phyloP scores from a whole-genome alignment of 2,329 filamentous ascomycete species.

The Paracoccidioides brasiliensis region DNA sequence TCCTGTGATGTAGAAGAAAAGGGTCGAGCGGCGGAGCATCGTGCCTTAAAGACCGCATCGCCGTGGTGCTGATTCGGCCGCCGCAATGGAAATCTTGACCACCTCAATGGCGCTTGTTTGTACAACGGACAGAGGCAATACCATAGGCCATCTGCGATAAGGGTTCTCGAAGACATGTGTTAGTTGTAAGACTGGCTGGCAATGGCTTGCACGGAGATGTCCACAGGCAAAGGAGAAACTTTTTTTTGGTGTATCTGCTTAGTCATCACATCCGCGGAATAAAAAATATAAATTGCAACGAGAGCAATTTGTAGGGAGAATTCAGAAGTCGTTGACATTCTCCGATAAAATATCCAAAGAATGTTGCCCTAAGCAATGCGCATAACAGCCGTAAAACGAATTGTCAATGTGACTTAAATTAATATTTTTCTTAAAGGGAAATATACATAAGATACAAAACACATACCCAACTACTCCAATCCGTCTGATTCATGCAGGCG shows the following conservation, averaged over 20 bases:
- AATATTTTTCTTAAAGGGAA: background rate
- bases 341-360: no score
- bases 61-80: background rate
- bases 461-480: background rate
- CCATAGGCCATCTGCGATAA: conserved; percentile 29
- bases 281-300: no score
- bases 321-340: no score
- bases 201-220: background rate
- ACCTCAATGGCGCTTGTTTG: conserved; percentile 1
- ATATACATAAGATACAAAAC: background rate
- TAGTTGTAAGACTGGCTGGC: background rate
- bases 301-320: no score
- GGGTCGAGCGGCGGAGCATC: background rate
- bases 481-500: background rate
- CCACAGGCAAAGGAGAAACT: background rate
- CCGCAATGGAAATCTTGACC: background rate
- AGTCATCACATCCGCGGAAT: background rate
- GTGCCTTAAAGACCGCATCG: background rate
- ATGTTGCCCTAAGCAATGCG: no score
- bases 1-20: background rate
- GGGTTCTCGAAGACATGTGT: conserved; percentile 21
- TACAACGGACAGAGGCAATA: conserved; percentile 30
- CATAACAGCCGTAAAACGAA: no score
- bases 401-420: background rate
- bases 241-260: background rate